These are phyloP conservation scores for Malassezia obtusa DNA, from an alignment of 1,284 basidiomycete genomes.

Conservation along the genomic window DNA sequence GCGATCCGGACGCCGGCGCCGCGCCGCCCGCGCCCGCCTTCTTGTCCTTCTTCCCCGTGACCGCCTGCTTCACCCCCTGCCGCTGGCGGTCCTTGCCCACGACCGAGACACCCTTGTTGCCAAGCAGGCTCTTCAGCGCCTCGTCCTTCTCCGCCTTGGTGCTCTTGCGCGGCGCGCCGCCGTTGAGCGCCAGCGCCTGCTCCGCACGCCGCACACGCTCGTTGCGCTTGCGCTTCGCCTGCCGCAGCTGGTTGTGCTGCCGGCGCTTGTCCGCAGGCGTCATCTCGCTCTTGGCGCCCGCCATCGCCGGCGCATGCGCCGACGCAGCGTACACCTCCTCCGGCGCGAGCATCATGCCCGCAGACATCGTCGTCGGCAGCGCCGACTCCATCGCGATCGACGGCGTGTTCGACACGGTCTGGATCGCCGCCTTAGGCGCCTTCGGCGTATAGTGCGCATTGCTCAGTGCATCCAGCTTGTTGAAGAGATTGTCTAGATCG, in stretches of 20 bases:
- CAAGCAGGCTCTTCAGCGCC: constrained; percentile 40
- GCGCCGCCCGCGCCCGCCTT: neutral
- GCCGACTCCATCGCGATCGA: constrained; percentile 81
- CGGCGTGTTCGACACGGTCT: constrained; percentile 72
- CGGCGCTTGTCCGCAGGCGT: constrained; percentile 71
- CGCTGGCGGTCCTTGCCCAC: constrained; percentile 24
- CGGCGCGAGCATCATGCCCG: constrained; percentile 75
- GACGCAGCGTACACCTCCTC: constrained; percentile 66
- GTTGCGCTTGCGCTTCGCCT: constrained; percentile 61
- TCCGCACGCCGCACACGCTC: constrained; percentile 56
- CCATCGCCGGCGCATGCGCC: constrained; percentile 26
- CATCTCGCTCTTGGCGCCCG: constrained; percentile 60
- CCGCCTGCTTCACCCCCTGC: constrained; percentile 1
- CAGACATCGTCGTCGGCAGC: constrained; percentile 68
- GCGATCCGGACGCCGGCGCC: neutral
- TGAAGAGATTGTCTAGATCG: constrained; percentile 74
- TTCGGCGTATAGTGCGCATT: constrained; percentile 95
- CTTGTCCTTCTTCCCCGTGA: neutral
- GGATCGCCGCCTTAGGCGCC: constrained; percentile 78
- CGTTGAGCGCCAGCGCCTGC: constrained; percentile 61
- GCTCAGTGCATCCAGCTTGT: constrained; percentile 83
- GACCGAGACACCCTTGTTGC: constrained; percentile 38
- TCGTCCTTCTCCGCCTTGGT: constrained; percentile 39
- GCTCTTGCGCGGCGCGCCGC: constrained; percentile 23
- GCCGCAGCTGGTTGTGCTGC: constrained; percentile 52